Base-by-base conservation (phyloP, 495 filamentous ascomycete genomes). In the Cairneyella variabilis region DNA sequence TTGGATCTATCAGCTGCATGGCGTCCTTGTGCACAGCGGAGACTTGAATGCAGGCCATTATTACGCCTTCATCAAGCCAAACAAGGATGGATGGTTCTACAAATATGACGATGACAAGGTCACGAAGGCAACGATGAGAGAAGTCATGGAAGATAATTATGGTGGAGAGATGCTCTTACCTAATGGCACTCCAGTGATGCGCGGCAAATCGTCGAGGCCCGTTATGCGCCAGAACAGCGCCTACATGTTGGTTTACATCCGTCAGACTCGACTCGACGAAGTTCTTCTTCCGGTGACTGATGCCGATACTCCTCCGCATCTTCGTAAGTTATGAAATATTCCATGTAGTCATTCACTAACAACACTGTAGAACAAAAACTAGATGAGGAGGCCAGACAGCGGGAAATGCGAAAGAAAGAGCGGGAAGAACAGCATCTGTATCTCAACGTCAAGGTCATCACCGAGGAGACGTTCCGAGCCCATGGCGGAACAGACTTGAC, bases 41-140 rank as follows among this genome's bases (percentile, higher is more conserved):
- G 93, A 97, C 62, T 77, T 96, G 34, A 96, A 97, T 68, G 91
- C 95, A 11, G 93, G 93, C n/a, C 93, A 99, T 68, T 99, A 99
- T 70, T 99, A 97, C 66, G 93, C 93, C 1, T 99, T 96, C 69
- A 66, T 99, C 56, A 97, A 95, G 66, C 93, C 95, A 0, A 81
- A 83, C 53, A 91, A 93, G 65, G 89, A 95, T 54, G 91, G 91
- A 21, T 79, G 86, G 68, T 99, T 96, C 77, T 97, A 93, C 75
- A 95, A 88, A 59, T 99, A 96, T 57, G 93, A 99, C 61, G 93
- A 99, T 57, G 93, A 99, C 64, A 83, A 90, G 44, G 93, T 99
- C 32, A 97, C 91, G 27, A 88, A 87, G 56, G 92, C 90, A 18
- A 96, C 90, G 3, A 85, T 88, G 66, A 85, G 88, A 51, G 93